Percentiles rank a stretch among this genome's conserved stretches.
These are phyloP conservation scores for Pleochaeta shiraiana DNA, from an alignment of 2,329 filamentous ascomycete genomes.

Conservation along the genomic window DNA sequence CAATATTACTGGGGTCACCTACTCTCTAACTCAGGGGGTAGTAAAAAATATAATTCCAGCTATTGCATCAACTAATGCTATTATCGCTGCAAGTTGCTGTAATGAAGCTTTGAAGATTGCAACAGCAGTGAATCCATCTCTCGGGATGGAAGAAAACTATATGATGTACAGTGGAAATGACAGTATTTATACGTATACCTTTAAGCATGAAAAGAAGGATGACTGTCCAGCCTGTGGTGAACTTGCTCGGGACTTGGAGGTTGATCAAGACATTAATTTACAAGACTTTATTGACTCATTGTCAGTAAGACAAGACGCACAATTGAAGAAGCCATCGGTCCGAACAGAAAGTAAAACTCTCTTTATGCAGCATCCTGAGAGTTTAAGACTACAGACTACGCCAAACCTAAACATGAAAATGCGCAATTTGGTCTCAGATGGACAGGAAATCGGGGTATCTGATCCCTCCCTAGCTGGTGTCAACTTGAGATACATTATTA, in stretches of 20 bases:
- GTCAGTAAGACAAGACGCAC: slow-evolving; percentile 64
- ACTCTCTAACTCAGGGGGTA: slow-evolving; percentile 87
- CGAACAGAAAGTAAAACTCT: slow-evolving; percentile 62
- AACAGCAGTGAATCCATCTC: slow-evolving; percentile 56
- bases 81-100: slow-evolving; percentile 87
- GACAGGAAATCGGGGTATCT: slow-evolving; percentile 78
- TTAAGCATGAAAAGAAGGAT: slow-evolving; percentile 79
- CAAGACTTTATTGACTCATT: slow-evolving; percentile 71
- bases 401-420: slow-evolving; percentile 65
- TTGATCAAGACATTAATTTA: slow-evolving; percentile 51
- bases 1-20: slow-evolving; percentile 79
- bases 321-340: slow-evolving; percentile 84
- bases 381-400: slow-evolving; percentile 65
- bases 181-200: slow-evolving; percentile 91
- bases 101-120: slow-evolving; percentile 95
- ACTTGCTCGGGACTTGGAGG: slow-evolving; percentile 48
- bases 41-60: slow-evolving; percentile 99
- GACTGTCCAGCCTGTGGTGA: slow-evolving; percentile 93
- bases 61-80: slow-evolving; percentile 93
- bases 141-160: slow-evolving; percentile 69
- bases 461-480: slow-evolving; percentile 57
- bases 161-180: slow-evolving; percentile 99
- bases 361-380: slow-evolving; percentile 69
- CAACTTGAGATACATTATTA: slow-evolving; percentile 17
- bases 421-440: slow-evolving; percentile 51